Base-by-base conservation (phyloP, 306 rosid genomes). In the Sphenostylis stenocarpa region DNA sequence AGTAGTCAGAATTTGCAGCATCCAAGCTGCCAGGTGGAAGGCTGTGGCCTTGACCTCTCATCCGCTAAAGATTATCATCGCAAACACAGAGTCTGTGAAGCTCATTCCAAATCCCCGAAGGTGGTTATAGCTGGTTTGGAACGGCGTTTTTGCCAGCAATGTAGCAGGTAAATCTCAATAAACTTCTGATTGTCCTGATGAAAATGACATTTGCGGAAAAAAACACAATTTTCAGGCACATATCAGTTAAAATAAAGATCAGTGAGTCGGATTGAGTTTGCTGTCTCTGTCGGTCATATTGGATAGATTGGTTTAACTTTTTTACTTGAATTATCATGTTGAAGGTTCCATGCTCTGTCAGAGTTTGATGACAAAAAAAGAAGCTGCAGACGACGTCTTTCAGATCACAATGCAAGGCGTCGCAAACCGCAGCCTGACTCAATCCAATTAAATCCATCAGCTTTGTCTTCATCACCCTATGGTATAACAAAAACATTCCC, bases 321-420 rank as follows among this genome's bases (percentile, higher is more conserved):
- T 79, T 75, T 31, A 70, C 80, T 56, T 79, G 26, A 43, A 73
- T 74, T 86, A 7, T 72, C 39, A 67, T 84, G 66, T 65, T 67
- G 72, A 89, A 94, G 98, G 96, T 94, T 94, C 87, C 98, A 94
- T 69, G 84, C 85, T 73, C 86, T 90, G 51, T 85, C 90, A 21
- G 98, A 90, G 74, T 94, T 94, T 76, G 98, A 94, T 80, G 95
- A 89, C 23, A 86, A 86, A 77, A 94, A 94, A 83, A 90, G 98
- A 86, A 94, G 97, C 85, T 94, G 97, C 81, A 91, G 97, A 53
- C 88, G 83, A n/a, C 97, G 97, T 73, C 98, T 94, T 49, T 90
- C 87, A 19, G 94, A 94, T 90, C 98, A 94, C 77, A 94, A 94
- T 82, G 96, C 98, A 71, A 90, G 98, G 86, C 98, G 98, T 24